Evolutionary conservation across 2,329 filamentous ascomycete species (phyloP), one percentile per base, ranked within the genome.

Genomic region (Alternaria triticimaculans): DNA sequence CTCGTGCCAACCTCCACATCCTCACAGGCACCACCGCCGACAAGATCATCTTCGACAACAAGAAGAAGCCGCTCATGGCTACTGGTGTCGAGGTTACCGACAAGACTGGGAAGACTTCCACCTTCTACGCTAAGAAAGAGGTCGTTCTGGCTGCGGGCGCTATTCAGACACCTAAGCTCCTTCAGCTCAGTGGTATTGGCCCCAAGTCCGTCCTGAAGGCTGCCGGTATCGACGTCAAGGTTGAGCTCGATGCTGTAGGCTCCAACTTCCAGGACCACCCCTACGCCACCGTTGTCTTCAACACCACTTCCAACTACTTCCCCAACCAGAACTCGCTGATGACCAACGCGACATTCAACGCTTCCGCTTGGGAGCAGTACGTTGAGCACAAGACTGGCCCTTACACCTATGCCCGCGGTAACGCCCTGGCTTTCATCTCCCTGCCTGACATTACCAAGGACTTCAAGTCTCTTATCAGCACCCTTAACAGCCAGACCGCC

Each of bases 131-230:
- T 2, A 72, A 65, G 56, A 75, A 73, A 56, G 89, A 91, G 70
- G 83, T 90, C 10, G 83, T 91, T 25, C 74, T 91, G 2, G 87
- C 87, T 1, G 89, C 89, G 2, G 85, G 83, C 26, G 80, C 74
- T 87, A 54, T 84, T 85, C 68, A 88, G 85, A 9, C 89, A 84
- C 3, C 87, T 85, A 75, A 79, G 90, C 18, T 82, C 88, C 15
- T 79, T 8, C 72, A 77, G 60, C 66, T 78, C 14, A 76, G 72
- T 54, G 77, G 77, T 25, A 62, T 79, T 25, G 77, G 77, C 12
- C 73, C 74, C 26, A 73, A 66, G 63, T 61, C 64, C 14, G 63
- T 76, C n/a, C 62, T 78, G n/a, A 48, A 76, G 43, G 73, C 70
- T 37, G 73, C 74, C 4, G 73, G 72, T 30, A 67, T 79, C 25